Base-by-base conservation (phyloP, 2,329 filamentous ascomycete species). In the Phaeosphaeriaceae sp. region DNA sequence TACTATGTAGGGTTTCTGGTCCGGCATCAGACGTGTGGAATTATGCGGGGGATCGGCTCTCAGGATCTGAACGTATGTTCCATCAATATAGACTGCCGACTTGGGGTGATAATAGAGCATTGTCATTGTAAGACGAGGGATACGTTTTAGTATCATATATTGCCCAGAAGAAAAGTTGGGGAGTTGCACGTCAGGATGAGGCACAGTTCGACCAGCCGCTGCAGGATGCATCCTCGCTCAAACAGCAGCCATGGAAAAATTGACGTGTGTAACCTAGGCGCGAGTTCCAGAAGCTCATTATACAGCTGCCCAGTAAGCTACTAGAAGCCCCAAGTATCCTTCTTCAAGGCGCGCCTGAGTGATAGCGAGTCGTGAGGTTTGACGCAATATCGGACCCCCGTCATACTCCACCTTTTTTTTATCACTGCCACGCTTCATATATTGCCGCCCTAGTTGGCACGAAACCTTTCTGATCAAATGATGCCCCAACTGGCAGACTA, bases 31-130 rank as follows among this genome's bases (percentile, higher is more conserved):
- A 60, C 46, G 41, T 55, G 58, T 49, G 18, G 38, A 34, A 45
- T 46, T 52, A 55, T 67, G 62, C 61, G 57, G 63, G 63, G 63
- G 57, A 69, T 61, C 63, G 60, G 46, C 60, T 65, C 46, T 55
- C 32, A 41, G 40, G 17, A 47, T 47, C 12, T 26, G 17, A 36
- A 38, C 34, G 39, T 16, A 15, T 30, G 16, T 29, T 30, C 35
- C 29, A 42, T 32, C 32, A 12, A 15, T 18, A 16, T 13, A 18
- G 20, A 32, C 45, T 21, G 39, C 38, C 38, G 18, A 15, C 23
- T 12, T 21, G 15, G 7, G 6, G 21, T 15, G 15, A 21, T 30
- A 9, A 16, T 37, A 26, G 23, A 26, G 6, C 6, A 26, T 3
- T 26, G 8, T 16, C 13, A 21, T 20, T 15, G 18, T 13, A n/a